Conservation (phyloP, 306 rosid species). For the Sesbania bispinosa region DNA sequence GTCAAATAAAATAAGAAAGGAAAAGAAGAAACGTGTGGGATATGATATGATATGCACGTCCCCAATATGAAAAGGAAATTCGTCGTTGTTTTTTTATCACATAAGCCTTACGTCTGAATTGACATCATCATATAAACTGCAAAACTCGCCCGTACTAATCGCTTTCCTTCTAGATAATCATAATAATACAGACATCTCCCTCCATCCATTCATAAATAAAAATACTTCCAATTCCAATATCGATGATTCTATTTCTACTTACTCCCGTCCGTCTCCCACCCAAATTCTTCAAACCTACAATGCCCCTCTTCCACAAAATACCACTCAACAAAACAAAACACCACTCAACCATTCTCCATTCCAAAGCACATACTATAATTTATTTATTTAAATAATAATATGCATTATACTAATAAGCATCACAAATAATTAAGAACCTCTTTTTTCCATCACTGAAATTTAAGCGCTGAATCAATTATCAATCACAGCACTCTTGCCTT, state of each 20-base stretch:
- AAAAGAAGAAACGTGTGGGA: background rate
- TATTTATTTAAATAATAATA: too few relatives aligned
- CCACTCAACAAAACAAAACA: background rate
- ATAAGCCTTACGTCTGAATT: slow-evolving; percentile 54
- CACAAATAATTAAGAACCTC: too few relatives aligned
- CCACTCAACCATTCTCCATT: background rate
- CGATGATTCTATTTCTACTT: background rate
- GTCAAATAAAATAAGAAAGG: too few relatives aligned
- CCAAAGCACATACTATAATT: too few relatives aligned
- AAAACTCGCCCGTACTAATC: background rate
- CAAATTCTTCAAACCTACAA: background rate
- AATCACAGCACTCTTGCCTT: too few relatives aligned
- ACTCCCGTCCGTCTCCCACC: background rate
- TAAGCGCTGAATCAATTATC: too few relatives aligned
- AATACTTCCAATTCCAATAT: background rate
- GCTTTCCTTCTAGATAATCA: slow-evolving; percentile 23
- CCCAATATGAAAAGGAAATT: background rate
- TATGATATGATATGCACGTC: background rate
- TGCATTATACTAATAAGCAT: too few relatives aligned
- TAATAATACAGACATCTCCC: background rate
- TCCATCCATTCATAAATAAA: background rate
- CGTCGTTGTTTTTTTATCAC: background rate
- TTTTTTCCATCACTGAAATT: too few relatives aligned
- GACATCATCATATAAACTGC: slow-evolving; percentile 42
- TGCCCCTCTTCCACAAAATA: background rate